These are phyloP conservation scores for Chrysanthemum makinoi DNA, from an alignment of 129 eudicot genomes.

Conservation along the genomic window DNA sequence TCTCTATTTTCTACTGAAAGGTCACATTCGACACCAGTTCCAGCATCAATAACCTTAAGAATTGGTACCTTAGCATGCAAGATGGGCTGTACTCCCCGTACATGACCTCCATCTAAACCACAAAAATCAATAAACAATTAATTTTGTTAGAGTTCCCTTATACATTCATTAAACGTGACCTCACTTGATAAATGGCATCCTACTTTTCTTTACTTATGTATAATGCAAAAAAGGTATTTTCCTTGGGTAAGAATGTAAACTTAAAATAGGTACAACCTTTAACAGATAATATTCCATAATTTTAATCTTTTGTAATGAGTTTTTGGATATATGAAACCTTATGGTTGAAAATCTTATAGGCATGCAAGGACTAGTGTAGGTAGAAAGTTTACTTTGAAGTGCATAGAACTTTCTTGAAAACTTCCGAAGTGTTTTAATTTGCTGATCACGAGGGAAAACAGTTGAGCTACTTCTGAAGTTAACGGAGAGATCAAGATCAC, in stretches of 20 bases:
- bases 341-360: background rate
- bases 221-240: background rate
- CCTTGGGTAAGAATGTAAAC: background rate
- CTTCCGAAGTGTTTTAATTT: slow-evolving; percentile 74
- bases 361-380: background rate
- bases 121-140: slow-evolving; percentile 2
- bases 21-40: slow-evolving; percentile 90
- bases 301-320: background rate
- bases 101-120: slow-evolving; percentile 65
- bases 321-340: background rate
- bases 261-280: background rate
- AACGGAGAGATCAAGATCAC: slow-evolving; percentile 92
- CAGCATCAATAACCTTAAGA: slow-evolving; percentile 75
- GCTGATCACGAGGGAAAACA: slow-evolving; percentile 54
- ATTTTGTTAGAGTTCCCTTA: no score
- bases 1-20: slow-evolving; percentile 89
- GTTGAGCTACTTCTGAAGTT: slow-evolving; percentile 49
- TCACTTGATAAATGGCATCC: no score
- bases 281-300: background rate
- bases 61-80: slow-evolving; percentile 89
- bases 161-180: no score
- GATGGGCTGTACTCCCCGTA: slow-evolving; percentile 63
- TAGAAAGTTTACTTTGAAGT: slow-evolving; percentile 61
- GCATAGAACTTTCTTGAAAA: slow-evolving; percentile 73
- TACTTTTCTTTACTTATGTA: background rate